Evolutionary conservation across 2,329 filamentous ascomycete genomes (phyloP), one percentile per base, ranked within the genome.

Genomic region (Hysterium pulicare): DNA sequence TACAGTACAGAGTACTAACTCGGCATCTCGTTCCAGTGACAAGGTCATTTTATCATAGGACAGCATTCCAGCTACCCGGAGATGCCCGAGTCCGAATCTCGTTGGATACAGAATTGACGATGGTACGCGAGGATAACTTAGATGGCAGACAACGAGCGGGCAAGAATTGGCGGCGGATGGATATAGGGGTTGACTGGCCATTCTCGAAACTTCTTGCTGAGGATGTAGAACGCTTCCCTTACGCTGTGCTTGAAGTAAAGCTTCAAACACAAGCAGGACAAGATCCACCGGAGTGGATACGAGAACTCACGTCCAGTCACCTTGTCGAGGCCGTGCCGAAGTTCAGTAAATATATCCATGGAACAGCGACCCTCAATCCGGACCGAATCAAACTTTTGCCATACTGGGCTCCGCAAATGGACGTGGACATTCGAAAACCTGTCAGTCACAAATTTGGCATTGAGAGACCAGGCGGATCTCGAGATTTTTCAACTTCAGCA

Each of bases 281-380:
- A 66, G 90, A 96, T 61, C 89, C 93, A 11, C 93, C 93, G 0
- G 87, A 94, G 61, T 98, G 93, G 93, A 91, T 98, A 55, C 84
- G 90, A 17, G 89, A 97, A 62, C 78, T 98, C 39, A 95, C 90
- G 33, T 79, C 88, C 10, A 95, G 90, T 49, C 93, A 98, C 71
- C 77, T 98, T 13, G 93, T 98, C 2, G 93, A 98, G 71, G 90
- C 93, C n/a, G 90, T 98, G 2, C 93, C 93, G 48, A 98, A 98
- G 64, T 98, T 97, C 70, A 96, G 90, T 61, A 98, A 98, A 71
- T 98, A 97, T 67, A 97, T 98, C 45, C 93, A 98, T 67, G 93
- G 93, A 45, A 90, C 85, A 2, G 91, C 91, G 8, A 87, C 82
- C 9, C 71, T 98, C 34, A 94, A 96, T 66, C 90, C 90, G 0